These are phyloP conservation scores for Lasiodiplodia gonubiensis DNA, from an alignment of 2,329 filamentous ascomycete genomes.

Conservation along the genomic window DNA sequence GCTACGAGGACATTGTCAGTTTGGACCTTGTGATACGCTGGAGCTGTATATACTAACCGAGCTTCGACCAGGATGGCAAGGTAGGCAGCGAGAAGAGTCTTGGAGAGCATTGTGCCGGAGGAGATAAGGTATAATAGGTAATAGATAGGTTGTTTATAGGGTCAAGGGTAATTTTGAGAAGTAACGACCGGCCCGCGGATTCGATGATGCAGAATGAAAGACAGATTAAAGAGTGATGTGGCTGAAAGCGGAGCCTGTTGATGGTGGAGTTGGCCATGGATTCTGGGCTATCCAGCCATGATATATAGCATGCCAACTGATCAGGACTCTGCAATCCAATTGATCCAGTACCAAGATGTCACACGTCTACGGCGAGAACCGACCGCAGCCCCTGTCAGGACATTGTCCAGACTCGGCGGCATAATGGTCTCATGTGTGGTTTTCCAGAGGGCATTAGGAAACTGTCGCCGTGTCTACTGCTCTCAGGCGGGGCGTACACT, in stretches of 20 bases:
- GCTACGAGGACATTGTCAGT: conserved; percentile 37
- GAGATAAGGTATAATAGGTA: conserved; percentile 25
- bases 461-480: neutral
- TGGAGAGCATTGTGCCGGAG: conserved; percentile 8
- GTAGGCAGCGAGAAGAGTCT: neutral
- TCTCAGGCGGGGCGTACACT: too few relatives aligned
- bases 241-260: neutral
- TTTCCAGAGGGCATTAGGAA: neutral
- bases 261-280: neutral
- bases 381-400: neutral
- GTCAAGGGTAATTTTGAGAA: conserved; percentile 45
- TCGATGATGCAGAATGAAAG: conserved; percentile 35
- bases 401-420: conserved; percentile 8
- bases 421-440: conserved; percentile 12
- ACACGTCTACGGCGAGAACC: neutral
- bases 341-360: conserved; percentile 4
- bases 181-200: conserved; percentile 42
- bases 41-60: conserved; percentile 30
- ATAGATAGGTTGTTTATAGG: conserved; percentile 32
- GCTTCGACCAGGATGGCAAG: conserved; percentile 40
- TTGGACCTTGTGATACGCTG: neutral
- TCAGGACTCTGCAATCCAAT: neutral
- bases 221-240: conserved; percentile 30
- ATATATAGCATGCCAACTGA: neutral
- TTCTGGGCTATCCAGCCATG: neutral